phyloP scores from a whole-genome alignment of 192 early-diverging fungal species.

The Coemansia sp. region DNA sequence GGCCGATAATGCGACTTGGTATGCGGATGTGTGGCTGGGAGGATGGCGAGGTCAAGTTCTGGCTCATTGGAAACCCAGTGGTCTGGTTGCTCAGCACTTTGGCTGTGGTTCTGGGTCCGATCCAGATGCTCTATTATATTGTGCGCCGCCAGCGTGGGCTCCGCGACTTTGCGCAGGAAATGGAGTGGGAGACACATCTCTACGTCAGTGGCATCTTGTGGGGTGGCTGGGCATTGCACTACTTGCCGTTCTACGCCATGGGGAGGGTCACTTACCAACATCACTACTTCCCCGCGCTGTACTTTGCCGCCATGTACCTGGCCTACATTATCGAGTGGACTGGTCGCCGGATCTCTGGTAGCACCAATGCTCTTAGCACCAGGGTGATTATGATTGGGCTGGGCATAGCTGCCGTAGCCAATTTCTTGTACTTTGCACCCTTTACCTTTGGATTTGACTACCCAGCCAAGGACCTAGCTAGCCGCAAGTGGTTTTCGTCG shows the following conservation, averaged over 20 bases:
- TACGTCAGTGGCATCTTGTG: constrained; percentile 75
- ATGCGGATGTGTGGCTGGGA: constrained; percentile 95
- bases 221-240: constrained; percentile 94
- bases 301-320: constrained; percentile 87
- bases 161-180: constrained; percentile 20
- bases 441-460: constrained; percentile 84
- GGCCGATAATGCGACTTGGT: constrained; percentile 87
- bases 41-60: constrained; percentile 85
- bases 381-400: constrained; percentile 15
- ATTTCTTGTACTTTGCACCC: constrained; percentile 80
- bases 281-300: constrained; percentile 96
- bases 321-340: constrained; percentile 82
- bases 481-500: constrained; percentile 70
- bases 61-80: constrained; percentile 90
- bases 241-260: constrained; percentile 94
- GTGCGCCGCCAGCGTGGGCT: constrained; percentile 67
- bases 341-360: constrained; percentile 40
- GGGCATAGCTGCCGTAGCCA: constrained; percentile 49
- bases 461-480: constrained; percentile 61
- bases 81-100: constrained; percentile 85
- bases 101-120: constrained; percentile 33
- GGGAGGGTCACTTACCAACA: constrained; percentile 96
- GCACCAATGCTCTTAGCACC: constrained; percentile 15
- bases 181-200: constrained; percentile 73
- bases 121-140: constrained; percentile 32